phyloP scores from a whole-genome alignment of 2,329 filamentous ascomycete species.

The Zymoseptoria passerinii region DNA sequence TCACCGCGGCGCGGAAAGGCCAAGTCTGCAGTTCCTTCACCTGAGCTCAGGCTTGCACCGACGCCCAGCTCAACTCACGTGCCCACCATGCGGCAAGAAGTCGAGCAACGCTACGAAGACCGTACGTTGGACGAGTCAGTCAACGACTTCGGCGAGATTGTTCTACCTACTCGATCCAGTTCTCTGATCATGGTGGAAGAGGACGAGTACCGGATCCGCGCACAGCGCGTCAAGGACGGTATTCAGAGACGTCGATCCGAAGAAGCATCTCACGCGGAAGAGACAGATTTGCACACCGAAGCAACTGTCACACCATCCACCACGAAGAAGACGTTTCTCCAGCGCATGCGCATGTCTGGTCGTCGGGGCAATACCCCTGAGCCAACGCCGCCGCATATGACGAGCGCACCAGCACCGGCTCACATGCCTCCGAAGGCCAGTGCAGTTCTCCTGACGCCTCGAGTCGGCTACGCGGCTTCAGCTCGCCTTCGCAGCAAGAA shows the following conservation, averaged over 20 bases:
- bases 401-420: not conserved
- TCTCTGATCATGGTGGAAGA: not conserved
- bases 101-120: not conserved
- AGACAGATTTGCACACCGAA: not conserved
- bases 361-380: not conserved
- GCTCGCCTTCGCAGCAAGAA: conserved; percentile 24
- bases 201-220: not conserved
- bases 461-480: conserved; percentile 8
- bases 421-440: conserved; percentile 28
- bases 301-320: not conserved
- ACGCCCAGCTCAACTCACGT: not conserved
- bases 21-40: not conserved
- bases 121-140: not conserved
- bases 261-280: not conserved
- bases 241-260: not conserved
- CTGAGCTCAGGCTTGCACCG: not conserved
- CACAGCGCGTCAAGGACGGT: not conserved
- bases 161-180: not conserved
- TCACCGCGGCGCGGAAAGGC: not conserved
- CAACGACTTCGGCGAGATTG: not conserved
- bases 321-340: conserved; percentile 4
- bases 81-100: not conserved
- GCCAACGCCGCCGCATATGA: not conserved
- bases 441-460: conserved; percentile 30
- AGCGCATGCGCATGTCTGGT: not conserved